These are phyloP conservation scores for Vitis hybrid DNA, from an alignment of 177 flowering plant genomes.

Conservation along the genomic window DNA sequence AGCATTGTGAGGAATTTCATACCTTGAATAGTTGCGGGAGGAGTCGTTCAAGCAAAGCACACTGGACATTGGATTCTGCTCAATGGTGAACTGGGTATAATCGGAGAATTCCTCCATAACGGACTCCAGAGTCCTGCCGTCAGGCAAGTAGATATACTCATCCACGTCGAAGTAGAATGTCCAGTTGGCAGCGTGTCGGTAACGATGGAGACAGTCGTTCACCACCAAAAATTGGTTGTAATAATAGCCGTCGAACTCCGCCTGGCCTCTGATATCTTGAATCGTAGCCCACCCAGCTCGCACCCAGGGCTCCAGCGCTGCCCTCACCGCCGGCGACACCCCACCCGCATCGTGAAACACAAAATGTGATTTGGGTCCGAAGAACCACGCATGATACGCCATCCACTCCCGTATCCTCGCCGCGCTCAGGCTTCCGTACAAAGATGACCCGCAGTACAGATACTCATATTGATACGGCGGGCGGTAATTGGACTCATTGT, in stretches of 20 bases:
- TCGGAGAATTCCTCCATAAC: constrained; percentile 50
- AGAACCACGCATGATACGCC: constrained; percentile 78
- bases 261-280: constrained; percentile 68
- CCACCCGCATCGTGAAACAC: constrained; percentile 88
- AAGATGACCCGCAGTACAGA: constrained; percentile 73
- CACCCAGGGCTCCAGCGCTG: constrained; percentile 80
- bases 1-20: not conserved
- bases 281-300: constrained; percentile 59
- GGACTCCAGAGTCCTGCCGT: constrained; percentile 39
- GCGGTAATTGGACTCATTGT: constrained; percentile 41
- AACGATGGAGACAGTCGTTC: constrained; percentile 76
- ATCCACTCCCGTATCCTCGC: constrained; percentile 72
- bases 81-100: constrained; percentile 78
- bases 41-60: constrained; percentile 53
- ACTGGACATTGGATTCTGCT: constrained; percentile 79
- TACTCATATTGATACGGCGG: constrained; percentile 62
- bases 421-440: constrained; percentile 69
- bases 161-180: constrained; percentile 75
- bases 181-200: constrained; percentile 65
- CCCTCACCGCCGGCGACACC: constrained; percentile 49
- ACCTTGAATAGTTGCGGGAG: constrained; percentile 36
- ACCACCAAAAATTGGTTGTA: constrained; percentile 79
- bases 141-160: constrained; percentile 73
- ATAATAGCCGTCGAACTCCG: constrained; percentile 73
- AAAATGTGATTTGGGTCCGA: constrained; percentile 68